Percentiles rank a stretch among this genome's conserved stretches.
These are phyloP conservation scores for Orbilia quercus DNA, from an alignment of 2,329 filamentous ascomycete species.

Conservation along the genomic window DNA sequence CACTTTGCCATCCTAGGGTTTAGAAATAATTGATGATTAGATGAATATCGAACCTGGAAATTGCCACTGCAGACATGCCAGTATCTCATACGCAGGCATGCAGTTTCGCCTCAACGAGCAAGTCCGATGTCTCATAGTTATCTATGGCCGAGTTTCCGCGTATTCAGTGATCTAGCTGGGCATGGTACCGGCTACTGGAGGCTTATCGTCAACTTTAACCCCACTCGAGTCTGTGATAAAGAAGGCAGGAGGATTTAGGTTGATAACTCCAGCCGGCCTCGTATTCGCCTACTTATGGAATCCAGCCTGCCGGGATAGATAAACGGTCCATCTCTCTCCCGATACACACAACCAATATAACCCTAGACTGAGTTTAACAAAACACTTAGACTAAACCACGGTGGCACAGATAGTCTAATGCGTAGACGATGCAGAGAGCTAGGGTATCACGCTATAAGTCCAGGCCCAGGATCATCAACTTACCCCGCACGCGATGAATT, in stretches of 20 bases:
- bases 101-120: too few species aligned
- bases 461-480: conserved; percentile 5
- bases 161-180: too few species aligned
- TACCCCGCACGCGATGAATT: background rate
- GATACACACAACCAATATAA: background rate
- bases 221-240: background rate
- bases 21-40: too few species aligned
- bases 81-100: too few species aligned
- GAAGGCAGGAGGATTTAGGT: conserved; percentile 8
- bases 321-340: background rate
- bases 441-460: conserved; percentile 1
- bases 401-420: background rate
- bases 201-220: background rate
- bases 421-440: conserved; percentile 5
- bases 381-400: background rate
- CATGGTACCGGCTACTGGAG: too few species aligned
- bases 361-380: background rate
- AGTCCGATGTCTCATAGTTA: too few species aligned
- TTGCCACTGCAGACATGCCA: too few species aligned
- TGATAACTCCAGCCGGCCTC: conserved; percentile 26
- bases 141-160: too few species aligned
- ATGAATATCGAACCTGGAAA: too few species aligned
- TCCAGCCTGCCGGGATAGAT: background rate
- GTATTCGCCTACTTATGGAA: conserved; percentile 11
- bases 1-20: too few species aligned